phyloP scores from a whole-genome alignment of 2,329 filamentous ascomycete species.

The Phialophora macrospora region DNA sequence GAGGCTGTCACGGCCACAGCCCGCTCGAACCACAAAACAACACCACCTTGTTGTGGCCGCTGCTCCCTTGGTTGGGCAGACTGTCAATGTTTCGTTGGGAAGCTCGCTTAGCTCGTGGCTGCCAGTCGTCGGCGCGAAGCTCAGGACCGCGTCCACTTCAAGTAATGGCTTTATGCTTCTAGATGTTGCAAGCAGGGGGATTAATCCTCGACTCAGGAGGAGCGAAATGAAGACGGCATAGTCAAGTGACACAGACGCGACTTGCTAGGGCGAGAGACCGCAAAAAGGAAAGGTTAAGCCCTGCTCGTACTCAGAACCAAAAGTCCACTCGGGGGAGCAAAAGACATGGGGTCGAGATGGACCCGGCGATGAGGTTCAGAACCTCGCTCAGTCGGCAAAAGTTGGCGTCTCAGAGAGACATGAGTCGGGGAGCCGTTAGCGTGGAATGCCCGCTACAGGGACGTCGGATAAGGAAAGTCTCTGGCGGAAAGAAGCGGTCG shows the following conservation, averaged over 20 bases:
- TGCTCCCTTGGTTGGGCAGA: conserved; percentile 12
- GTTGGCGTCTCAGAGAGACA: not conserved
- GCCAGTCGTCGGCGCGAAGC: not conserved
- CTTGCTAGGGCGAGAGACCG: conserved; percentile 2
- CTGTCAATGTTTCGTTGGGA: conserved; percentile 1
- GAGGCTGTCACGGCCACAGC: conserved; percentile 15
- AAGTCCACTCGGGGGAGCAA: conserved; percentile 8
- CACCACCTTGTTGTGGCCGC: conserved; percentile 8
- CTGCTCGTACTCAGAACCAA: conserved; percentile 15
- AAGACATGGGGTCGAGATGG: not conserved
- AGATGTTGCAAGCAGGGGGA: conserved; percentile 2
- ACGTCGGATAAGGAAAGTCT: not conserved
- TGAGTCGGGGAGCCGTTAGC: not conserved
- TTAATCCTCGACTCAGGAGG: conserved; percentile 10
- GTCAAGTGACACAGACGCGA: conserved; percentile 12
- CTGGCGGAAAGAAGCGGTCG: conserved; percentile 4
- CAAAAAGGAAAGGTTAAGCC: conserved; percentile 10
- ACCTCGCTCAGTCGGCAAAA: conserved; percentile 12
- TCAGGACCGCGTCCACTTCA: conserved; percentile 18
- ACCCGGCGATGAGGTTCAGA: conserved; percentile 12
- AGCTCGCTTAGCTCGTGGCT: conserved; percentile 11
- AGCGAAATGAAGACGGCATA: not conserved
- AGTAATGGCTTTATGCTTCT: conserved; percentile 17
- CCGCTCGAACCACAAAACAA: conserved; percentile 14
- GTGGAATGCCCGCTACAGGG: not conserved